Conservation (phyloP, 805 yeast species). For the Nakazawaea sp. region DNA sequence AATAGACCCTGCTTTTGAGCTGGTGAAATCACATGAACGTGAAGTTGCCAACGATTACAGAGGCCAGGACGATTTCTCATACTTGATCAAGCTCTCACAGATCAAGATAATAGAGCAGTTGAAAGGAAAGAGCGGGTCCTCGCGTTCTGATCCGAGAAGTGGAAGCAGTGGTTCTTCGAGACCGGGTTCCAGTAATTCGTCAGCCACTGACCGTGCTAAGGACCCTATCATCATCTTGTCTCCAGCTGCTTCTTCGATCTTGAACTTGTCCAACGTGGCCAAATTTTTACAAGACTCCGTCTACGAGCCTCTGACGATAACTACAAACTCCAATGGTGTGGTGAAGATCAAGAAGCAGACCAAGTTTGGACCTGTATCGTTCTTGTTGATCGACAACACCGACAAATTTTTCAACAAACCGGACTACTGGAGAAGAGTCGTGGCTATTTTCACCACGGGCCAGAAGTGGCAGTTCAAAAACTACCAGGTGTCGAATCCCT, state of each 20-base stretch:
- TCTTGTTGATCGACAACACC: constrained; percentile 81
- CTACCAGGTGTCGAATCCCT: constrained; percentile 80
- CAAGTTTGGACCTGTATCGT: constrained; percentile 51
- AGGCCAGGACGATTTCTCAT: constrained; percentile 14
- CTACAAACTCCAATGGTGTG: constrained; percentile 28
- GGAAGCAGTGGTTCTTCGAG: constrained; percentile 11
- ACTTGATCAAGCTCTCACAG: constrained; percentile 10
- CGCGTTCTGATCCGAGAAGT: constrained; percentile 15
- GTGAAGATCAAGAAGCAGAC: constrained; percentile 50
- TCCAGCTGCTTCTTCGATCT: constrained; percentile 70
- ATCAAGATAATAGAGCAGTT: constrained; percentile 7
- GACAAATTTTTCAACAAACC: constrained; percentile 85
- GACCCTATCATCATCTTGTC: constrained; percentile 74
- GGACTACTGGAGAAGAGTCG: constrained; percentile 96
- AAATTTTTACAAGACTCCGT: constrained; percentile 67
- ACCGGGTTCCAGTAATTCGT: neutral
- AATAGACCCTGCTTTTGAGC: constrained; percentile 28
- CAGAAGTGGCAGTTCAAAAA: constrained; percentile 94
- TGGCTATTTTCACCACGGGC: constrained; percentile 94
- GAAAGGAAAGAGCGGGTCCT: constrained; percentile 8
- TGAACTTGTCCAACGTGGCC: constrained; percentile 60
- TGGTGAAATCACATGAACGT: constrained; percentile 28
- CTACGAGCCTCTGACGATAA: constrained; percentile 46
- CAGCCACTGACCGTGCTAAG: constrained; percentile 15
- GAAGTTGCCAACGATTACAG: constrained; percentile 37